Base-by-base conservation (phyloP, 495 filamentous ascomycete species). In the Penicillium taxi region DNA sequence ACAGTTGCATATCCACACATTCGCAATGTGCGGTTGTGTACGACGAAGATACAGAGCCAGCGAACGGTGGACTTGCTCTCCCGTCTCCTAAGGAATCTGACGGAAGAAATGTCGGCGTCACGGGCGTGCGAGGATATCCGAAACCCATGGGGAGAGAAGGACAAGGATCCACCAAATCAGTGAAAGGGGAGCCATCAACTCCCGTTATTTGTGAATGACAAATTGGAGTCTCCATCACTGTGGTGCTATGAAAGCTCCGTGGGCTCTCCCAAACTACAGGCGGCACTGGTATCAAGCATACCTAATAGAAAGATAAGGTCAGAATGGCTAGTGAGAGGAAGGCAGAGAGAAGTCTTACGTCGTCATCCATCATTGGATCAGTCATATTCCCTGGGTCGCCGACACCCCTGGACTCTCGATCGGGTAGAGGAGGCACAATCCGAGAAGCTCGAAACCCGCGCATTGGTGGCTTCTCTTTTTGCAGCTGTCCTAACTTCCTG, bases 401-500 rank as follows among this genome's bases (percentile, higher is more conserved):
- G 9, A 41, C 25, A 9, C 39, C 21, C 1, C 41, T 18, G 1
- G 53, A 30, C 12, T 54, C 44, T 24, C 52, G 30, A 14, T 51
- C 41, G 28, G 37, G 15, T 25, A 42, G 27, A 13, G 44, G 35
- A 27, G 45, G 40, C 6, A 34, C 49, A 12, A 49, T 37, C 6
- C 45, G 49, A 39, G 35, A 47, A 11, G 32, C 36, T 33, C 49
- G 52, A 21, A 45, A 48, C 6, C 47, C 47, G 9, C 50, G 50
- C 26, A 48, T 46, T 1, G 50, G 28, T 9, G 49, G 35, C 32
- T 61, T 59, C 1, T 53, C 52, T 26, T 63, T 56, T 31, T 63
- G 61, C 13, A 69, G 46, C 34, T 65, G 59, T 5, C 63, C 66
- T 15, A 69, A 25, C 26, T 66, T 67, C 42, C 59, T 53, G 9